Evolutionary conservation across 2,329 filamentous ascomycete species (phyloP), one percentile per base, ranked within the genome.

Genomic region (Fonsecaea erecta): DNA sequence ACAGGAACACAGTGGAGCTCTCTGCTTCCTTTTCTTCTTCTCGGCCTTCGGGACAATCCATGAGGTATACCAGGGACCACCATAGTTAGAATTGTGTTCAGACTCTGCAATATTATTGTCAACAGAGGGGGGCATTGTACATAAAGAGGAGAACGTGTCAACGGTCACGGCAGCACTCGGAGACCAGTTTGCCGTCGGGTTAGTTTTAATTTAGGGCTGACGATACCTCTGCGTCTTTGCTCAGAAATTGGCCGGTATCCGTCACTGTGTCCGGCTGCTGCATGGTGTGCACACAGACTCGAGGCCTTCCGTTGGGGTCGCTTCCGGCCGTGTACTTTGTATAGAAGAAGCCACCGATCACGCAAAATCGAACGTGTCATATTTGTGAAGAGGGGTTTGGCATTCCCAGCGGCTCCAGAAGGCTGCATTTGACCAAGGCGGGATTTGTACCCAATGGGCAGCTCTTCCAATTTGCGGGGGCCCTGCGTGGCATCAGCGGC

Each of bases 281-380:
- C 43, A 21, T 24, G 18, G 18, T 48, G 16, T 48, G 37, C 37
- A 5, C n/a, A 16, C 16, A 40, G 37, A 40, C 16, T n/a, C 35
- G 35, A 4, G 14, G 35, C n/a, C n/a, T n/a, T n/a, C n/a, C n/a
- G n/a, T n/a, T n/a, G n/a, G n/a, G n/a, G n/a, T n/a, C n/a, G n/a
- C n/a, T n/a, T n/a, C n/a, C n/a, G n/a, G n/a, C n/a, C n/a, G n/a
- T n/a, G n/a, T n/a, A n/a, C 43, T 11, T 6, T 9, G 18, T 48
- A 14, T 48, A 12, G 18, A 48, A 48, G 43, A 48, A n/a, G 7
- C 24, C 24, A 40, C 43, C 26, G 55, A 43, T 30, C 35, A 58
- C 37, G 55, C 37, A 58, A 12, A 58, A 43, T 37, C 57, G 43
- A 52, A 60, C 30, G 18, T 37, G 57, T 51, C 43, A 60, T 51